These are phyloP conservation scores for Cenchrus purpureus DNA, from an alignment of 176 grass and related monocot genomes.

Conservation along the genomic window DNA sequence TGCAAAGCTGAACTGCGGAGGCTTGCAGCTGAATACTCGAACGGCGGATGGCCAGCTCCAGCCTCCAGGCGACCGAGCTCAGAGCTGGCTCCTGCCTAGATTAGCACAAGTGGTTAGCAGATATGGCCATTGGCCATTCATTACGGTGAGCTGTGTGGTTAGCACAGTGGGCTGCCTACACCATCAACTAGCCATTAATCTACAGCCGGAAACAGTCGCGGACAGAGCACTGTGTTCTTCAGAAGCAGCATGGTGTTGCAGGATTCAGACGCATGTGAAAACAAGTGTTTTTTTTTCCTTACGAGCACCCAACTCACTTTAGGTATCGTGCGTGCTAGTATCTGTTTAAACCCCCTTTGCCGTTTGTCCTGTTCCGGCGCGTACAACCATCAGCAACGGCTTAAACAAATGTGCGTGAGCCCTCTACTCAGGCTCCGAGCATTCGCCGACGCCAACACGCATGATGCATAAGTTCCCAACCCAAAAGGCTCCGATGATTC, in stretches of 20 bases:
- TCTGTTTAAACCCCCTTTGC: background rate
- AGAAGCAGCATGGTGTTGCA: background rate
- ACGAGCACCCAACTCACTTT: background rate
- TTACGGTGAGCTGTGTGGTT: background rate
- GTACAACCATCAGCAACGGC: background rate
- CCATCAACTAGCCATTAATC: constrained; percentile 19
- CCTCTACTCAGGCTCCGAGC: background rate
- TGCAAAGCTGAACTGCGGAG: background rate
- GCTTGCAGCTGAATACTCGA: background rate
- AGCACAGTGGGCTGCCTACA: constrained; percentile 28
- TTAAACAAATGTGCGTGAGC: constrained; percentile 25
- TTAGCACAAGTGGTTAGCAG: constrained; percentile 32
- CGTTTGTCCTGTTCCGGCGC: constrained; percentile 28
- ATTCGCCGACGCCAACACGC: constrained; percentile 33
- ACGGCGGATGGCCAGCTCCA: background rate
- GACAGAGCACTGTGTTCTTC: constrained; percentile 3
- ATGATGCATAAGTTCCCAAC: constrained; percentile 32
- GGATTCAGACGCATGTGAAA: constrained; percentile 24
- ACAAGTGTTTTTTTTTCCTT: constrained; percentile 4
- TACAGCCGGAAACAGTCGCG: constrained; percentile 13
- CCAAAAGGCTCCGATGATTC: constrained; percentile 38
- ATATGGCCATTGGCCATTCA: constrained; percentile 15
- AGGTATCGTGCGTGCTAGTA: background rate
- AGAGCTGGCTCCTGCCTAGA: background rate
- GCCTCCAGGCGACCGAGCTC: background rate